These are phyloP conservation scores for Botrytis medusae DNA, from an alignment of 2,329 filamentous ascomycete genomes.

Conservation along the genomic window DNA sequence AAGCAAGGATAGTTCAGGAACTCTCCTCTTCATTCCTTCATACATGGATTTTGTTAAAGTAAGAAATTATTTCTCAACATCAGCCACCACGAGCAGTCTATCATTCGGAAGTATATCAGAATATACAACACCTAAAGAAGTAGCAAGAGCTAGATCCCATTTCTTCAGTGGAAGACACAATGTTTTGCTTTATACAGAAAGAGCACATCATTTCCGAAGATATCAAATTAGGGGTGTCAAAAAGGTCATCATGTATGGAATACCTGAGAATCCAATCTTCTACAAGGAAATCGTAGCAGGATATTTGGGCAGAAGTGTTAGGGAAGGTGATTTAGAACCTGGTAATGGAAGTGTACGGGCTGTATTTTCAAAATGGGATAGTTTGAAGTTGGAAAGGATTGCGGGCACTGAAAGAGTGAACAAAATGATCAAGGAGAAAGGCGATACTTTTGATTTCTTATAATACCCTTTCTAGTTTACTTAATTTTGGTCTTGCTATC, in stretches of 20 bases:
- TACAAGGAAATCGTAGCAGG: slow-evolving; percentile 74
- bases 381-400: slow-evolving; percentile 82
- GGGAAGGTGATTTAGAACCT: slow-evolving; percentile 54
- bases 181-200: slow-evolving; percentile 86
- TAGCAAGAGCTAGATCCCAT: slow-evolving; percentile 80
- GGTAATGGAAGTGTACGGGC: slow-evolving; percentile 59
- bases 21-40: slow-evolving; percentile 84
- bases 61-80: slow-evolving; percentile 85
- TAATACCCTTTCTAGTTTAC: slow-evolving; percentile 45
- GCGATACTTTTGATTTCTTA: slow-evolving; percentile 94
- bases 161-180: slow-evolving; percentile 81
- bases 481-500: not conserved
- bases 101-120: slow-evolving; percentile 85
- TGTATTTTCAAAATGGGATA: slow-evolving; percentile 87
- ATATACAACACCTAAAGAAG: slow-evolving; percentile 76
- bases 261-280: slow-evolving; percentile 85
- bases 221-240: slow-evolving; percentile 79
- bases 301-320: slow-evolving; percentile 61
- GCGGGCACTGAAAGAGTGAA: slow-evolving; percentile 79
- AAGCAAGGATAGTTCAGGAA: slow-evolving; percentile 65
- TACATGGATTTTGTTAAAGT: slow-evolving; percentile 95
- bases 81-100: slow-evolving; percentile 52
- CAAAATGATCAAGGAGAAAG: slow-evolving; percentile 79
- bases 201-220: slow-evolving; percentile 95
- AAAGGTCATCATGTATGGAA: slow-evolving; percentile 81